Conservation (phyloP, 1,284 basidiomycete species). For the Sanghuangporus baumii region DNA sequence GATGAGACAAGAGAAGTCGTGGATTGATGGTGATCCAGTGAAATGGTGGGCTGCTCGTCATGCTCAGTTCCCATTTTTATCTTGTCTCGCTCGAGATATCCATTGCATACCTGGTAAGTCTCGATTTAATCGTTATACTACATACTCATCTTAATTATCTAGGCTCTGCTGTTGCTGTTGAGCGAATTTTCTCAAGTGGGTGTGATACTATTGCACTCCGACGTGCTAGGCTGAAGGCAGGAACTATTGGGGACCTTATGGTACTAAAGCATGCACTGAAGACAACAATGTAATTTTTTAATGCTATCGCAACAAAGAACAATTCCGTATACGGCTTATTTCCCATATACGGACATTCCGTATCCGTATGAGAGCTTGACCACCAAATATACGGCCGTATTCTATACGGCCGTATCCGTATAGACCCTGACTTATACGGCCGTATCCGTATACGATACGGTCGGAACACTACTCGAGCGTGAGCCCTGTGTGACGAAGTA, state of each 20-base stretch:
- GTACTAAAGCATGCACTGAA: slow-evolving; percentile 25
- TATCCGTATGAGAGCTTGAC: not conserved
- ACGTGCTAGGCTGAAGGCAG: slow-evolving; percentile 27
- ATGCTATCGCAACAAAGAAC: not conserved
- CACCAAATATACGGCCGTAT: slow-evolving; percentile 5
- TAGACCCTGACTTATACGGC: not conserved
- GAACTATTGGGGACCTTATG: slow-evolving; percentile 31
- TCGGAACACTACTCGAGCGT: slow-evolving; percentile 15
- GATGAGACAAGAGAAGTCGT: slow-evolving; percentile 12
- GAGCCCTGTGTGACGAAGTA: no score
- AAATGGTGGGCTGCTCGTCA: slow-evolving; percentile 20
- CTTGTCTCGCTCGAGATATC: slow-evolving; percentile 19
- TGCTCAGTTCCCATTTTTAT: slow-evolving; percentile 20
- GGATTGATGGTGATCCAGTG: slow-evolving; percentile 18
- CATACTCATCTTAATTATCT: not conserved
- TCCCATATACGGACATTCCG: slow-evolving; percentile 14
- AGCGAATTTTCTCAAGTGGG: slow-evolving; percentile 32
- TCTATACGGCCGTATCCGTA: slow-evolving; percentile 10
- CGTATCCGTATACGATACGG: slow-evolving; percentile 14
- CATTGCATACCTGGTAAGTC: slow-evolving; percentile 23
- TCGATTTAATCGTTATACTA: not conserved
- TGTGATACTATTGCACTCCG: slow-evolving; percentile 32
- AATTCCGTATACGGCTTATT: not conserved
- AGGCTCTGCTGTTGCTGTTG: slow-evolving; percentile 33
- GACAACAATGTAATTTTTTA: not conserved